phyloP scores from a whole-genome alignment of 768 basidiomycete genomes.

The Phanerochaete carnosa region DNA sequence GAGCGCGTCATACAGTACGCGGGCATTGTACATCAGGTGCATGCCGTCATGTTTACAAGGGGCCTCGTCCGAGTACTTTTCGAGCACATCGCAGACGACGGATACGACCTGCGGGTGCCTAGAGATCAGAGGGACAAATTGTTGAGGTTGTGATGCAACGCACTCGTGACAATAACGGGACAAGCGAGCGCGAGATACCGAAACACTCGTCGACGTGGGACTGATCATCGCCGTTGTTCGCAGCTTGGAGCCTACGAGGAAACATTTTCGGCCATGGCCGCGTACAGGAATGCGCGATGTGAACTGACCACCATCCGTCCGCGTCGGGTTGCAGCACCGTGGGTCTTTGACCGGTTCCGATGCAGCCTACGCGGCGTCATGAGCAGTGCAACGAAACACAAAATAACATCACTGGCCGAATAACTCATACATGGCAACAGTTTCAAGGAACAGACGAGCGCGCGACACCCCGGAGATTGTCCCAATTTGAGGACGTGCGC shows the following conservation, averaged over 20 bases:
- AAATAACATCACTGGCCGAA: constrained; percentile 26
- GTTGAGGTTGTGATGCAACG: constrained; percentile 1
- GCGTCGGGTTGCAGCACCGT: constrained; percentile 31
- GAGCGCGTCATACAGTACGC: constrained; percentile 24
- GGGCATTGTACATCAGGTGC: constrained; percentile 10
- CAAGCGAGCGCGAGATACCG: constrained; percentile 33
- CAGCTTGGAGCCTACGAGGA: constrained; percentile 24
- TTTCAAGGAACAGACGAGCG: constrained; percentile 37
- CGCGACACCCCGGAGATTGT: constrained; percentile 29
- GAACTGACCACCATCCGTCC: constrained; percentile 38
- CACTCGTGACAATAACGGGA: constrained; percentile 28
- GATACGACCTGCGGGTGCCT: constrained; percentile 14
- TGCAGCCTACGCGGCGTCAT: constrained; percentile 26
- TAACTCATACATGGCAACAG: constrained; percentile 40
- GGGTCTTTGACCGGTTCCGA: constrained; percentile 33
- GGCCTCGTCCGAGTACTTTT: background rate
- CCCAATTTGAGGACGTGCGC: constrained; percentile 20
- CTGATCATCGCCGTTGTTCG: constrained; percentile 26
- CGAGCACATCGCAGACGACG: constrained; percentile 22
- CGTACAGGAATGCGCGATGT: constrained; percentile 9
- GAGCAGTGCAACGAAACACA: constrained; percentile 1
- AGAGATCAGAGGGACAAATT: background rate
- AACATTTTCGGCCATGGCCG: constrained; percentile 5
- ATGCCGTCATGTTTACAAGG: background rate
- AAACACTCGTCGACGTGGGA: constrained; percentile 44